phyloP scores from a whole-genome alignment of 176 grass and related monocot genomes.

The Oryza glumipatula region DNA sequence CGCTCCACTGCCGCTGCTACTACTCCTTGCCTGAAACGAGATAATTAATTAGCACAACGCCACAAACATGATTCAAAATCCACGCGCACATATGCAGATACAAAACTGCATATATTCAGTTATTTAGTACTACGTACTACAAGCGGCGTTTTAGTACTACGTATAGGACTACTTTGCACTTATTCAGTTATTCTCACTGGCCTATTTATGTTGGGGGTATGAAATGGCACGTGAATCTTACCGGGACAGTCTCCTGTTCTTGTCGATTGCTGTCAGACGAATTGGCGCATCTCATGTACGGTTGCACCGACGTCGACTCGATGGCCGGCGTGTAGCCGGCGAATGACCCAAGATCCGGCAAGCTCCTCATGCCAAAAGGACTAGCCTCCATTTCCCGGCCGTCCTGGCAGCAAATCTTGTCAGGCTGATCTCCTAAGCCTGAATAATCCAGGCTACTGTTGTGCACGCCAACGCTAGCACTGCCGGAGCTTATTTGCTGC shows the following conservation, averaged over 20 bases:
- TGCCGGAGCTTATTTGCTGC: slow-evolving; percentile 50
- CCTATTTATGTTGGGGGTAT: neutral
- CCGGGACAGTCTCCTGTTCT: slow-evolving; percentile 57
- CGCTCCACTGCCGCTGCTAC: slow-evolving; percentile 41
- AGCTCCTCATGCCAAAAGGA: slow-evolving; percentile 46
- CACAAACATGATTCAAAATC: neutral
- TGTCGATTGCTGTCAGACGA: slow-evolving; percentile 45
- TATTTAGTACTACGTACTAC: neutral
- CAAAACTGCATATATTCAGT: neutral
- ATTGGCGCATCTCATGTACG: slow-evolving; percentile 43
- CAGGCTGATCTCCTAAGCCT: slow-evolving; percentile 45
- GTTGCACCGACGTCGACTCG: slow-evolving; percentile 35
- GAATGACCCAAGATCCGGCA: slow-evolving; percentile 50
- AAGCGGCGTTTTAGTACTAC: neutral
- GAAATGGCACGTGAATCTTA: slow-evolving; percentile 44
- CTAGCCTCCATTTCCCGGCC: slow-evolving; percentile 23
- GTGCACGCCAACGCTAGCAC: slow-evolving; percentile 39
- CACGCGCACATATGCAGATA: neutral
- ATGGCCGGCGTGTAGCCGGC: slow-evolving; percentile 37
- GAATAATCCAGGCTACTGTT: slow-evolving; percentile 56
- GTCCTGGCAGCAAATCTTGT: slow-evolving; percentile 66
- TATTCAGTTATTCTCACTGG: neutral
- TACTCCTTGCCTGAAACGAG: slow-evolving; percentile 49
- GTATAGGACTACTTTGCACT: neutral
- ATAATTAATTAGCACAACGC: neutral